Conservation (phyloP, 306 rosid species). For the Corylus heterophylla region DNA sequence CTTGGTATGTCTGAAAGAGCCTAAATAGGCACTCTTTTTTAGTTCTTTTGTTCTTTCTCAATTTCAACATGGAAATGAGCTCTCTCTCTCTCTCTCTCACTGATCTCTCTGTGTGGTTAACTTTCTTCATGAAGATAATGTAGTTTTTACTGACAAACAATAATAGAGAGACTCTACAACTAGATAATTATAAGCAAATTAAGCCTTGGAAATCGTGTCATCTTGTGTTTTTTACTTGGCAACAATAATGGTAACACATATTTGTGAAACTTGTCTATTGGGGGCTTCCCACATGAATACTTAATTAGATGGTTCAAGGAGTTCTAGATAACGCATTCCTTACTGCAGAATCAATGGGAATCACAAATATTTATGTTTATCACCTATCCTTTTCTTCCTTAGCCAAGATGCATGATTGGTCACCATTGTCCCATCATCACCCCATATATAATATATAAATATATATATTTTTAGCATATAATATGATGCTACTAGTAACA, state of each 20-base stretch:
- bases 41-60: not conserved
- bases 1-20: slow-evolving; percentile 27
- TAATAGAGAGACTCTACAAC: slow-evolving; percentile 27
- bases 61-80: slow-evolving; percentile 26
- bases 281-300: slow-evolving; percentile 21
- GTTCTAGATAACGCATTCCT: slow-evolving; percentile 20
- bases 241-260: slow-evolving; percentile 42
- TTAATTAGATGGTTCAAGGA: slow-evolving; percentile 30
- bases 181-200: slow-evolving; percentile 20
- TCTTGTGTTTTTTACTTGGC: slow-evolving; percentile 38
- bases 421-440: not conserved
- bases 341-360: not conserved
- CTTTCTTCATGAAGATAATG: slow-evolving; percentile 31
- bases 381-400: not conserved
- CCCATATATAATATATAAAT: no score
- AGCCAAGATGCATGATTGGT: not conserved
- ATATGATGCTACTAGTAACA: not conserved
- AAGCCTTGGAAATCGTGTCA: slow-evolving; percentile 38
- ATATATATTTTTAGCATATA: no score
- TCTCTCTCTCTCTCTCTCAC: not conserved
- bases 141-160: slow-evolving; percentile 30
- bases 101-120: not conserved
- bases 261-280: slow-evolving; percentile 34
- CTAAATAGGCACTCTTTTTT: slow-evolving; percentile 25
- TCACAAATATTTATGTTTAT: not conserved